Evolutionary conservation across 2,329 filamentous ascomycete species (phyloP).

Genomic region (Epichloe hybrida): DNA sequence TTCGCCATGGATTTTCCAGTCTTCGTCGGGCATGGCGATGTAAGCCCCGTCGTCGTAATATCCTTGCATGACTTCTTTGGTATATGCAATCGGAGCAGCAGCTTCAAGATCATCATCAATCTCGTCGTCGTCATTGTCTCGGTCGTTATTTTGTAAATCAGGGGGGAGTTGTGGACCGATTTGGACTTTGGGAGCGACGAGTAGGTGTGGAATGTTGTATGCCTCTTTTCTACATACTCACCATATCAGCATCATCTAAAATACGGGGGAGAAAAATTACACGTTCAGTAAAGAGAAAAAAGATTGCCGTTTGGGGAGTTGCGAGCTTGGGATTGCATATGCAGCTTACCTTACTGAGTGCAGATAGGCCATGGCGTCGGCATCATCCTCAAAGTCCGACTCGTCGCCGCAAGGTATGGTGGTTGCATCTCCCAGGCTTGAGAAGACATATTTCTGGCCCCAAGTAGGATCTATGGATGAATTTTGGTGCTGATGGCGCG

Average conservation of each 20-base stretch:
- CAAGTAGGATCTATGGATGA: constrained; percentile 47
- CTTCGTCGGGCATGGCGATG: constrained; percentile 41
- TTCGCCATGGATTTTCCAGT: constrained; percentile 15
- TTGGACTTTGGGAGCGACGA: constrained; percentile 46
- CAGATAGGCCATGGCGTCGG: constrained; percentile 57
- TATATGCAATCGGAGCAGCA: constrained; percentile 26
- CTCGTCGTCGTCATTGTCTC: constrained; percentile 20
- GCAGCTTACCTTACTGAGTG: constrained; percentile 52
- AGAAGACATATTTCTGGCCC: constrained; percentile 61
- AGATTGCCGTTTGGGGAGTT: neutral
- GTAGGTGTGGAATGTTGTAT: constrained; percentile 55
- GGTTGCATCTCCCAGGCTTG: constrained; percentile 39
- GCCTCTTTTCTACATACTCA: constrained; percentile 57
- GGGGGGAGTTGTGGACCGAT: constrained; percentile 38
- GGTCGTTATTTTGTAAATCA: constrained; percentile 15
- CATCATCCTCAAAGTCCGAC: constrained; percentile 52
- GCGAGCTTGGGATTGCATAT: neutral
- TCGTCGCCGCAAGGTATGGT: constrained; percentile 38
- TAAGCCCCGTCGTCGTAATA: constrained; percentile 72
- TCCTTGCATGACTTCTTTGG: constrained; percentile 42
- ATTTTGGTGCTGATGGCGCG: constrained; percentile 28
- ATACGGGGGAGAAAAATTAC: too few species aligned
- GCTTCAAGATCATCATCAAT: constrained; percentile 17
- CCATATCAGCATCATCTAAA: constrained; percentile 31
- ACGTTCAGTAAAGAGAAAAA: constrained; percentile 3